Evolutionary conservation across 106 monocot species (phyloP), one percentile per base, ranked within the genome.

Genomic region (Hemerocallis citrina): DNA sequence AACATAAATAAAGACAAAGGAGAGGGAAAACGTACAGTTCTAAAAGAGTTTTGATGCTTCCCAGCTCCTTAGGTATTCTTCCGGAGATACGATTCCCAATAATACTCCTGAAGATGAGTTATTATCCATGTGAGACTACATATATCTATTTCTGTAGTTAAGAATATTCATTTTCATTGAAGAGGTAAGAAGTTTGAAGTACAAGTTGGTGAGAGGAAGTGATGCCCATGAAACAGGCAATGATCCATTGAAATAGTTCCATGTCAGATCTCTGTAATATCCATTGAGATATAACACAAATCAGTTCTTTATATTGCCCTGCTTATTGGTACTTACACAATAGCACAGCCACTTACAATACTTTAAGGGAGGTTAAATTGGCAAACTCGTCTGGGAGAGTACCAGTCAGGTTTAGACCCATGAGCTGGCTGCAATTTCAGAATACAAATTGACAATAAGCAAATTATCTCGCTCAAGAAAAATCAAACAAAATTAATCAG

Each of bases 371-470:
- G 13, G 69, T 70, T 15, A 85, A 74, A n/a, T 80, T 74, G 27
- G 57, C 66, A 52, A 85, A 80, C 42, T 80, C 80, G 1, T 51
- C 80, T 4, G 85, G 76, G n/a, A 85, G 77, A 34, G 40, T 46
- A 52, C 85, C 85, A 0, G 66, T 66, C 17, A 85, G 63, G 49
- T 85, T 85, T 56, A 74, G 70, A 13, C 63, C 70, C 76, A 70
- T 85, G 62, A 85, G 64, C 46, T 24, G 6, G 15, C 78, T 79
- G 63, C 30, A 45, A 5, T 28, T 29, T 34, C 17, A 49, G n/a
- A 24, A 21, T 13, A 23, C 1, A 36, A 23, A 13, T 36, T n/a
- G n/a, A n/a, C 19, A 33, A n/a, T 5, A 48, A 63, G 34, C 12
- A 19, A 33, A 41, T 16, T n/a, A n/a, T n/a, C n/a, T n/a, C n/a